phyloP scores from a whole-genome alignment of 2,329 filamentous ascomycete species.

The Leptographium procerum region DNA sequence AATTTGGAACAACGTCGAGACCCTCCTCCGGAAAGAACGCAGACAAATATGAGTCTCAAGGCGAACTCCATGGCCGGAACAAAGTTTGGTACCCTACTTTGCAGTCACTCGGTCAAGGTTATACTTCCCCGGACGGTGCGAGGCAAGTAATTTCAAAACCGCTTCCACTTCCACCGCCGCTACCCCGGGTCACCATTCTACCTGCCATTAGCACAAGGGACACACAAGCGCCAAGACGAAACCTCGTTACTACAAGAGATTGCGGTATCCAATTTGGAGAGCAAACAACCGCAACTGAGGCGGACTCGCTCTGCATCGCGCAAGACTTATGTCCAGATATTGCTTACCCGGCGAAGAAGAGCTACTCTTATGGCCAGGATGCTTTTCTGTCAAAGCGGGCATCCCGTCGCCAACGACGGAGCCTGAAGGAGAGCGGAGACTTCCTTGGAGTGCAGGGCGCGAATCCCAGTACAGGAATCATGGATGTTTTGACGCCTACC shows the following conservation, averaged over 20 bases:
- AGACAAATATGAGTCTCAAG: not conserved
- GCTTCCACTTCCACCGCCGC: not conserved
- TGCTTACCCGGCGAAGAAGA: not conserved
- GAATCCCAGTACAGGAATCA: constrained; percentile 44
- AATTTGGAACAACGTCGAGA: not conserved
- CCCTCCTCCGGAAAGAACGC: not conserved
- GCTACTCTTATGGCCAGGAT: constrained; percentile 7
- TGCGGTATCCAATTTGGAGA: not conserved
- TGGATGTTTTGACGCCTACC: constrained; percentile 38
- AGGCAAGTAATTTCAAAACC: not conserved
- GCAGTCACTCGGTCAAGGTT: not conserved
- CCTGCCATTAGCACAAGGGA: not conserved
- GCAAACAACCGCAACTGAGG: not conserved
- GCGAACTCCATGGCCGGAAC: not conserved
- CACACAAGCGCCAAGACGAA: not conserved
- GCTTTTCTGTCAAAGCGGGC: constrained; percentile 23
- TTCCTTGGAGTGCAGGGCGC: constrained; percentile 47
- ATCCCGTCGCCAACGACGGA: constrained; percentile 29
- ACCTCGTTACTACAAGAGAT: not conserved
- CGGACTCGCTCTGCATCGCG: not conserved
- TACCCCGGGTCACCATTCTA: not conserved
- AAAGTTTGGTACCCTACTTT: not conserved
- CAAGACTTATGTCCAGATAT: not conserved
- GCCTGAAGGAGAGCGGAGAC: constrained; percentile 42
- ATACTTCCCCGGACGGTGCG: not conserved